phyloP scores from a whole-genome alignment of 257 asterid genomes.

The Leonotis leonurus region DNA sequence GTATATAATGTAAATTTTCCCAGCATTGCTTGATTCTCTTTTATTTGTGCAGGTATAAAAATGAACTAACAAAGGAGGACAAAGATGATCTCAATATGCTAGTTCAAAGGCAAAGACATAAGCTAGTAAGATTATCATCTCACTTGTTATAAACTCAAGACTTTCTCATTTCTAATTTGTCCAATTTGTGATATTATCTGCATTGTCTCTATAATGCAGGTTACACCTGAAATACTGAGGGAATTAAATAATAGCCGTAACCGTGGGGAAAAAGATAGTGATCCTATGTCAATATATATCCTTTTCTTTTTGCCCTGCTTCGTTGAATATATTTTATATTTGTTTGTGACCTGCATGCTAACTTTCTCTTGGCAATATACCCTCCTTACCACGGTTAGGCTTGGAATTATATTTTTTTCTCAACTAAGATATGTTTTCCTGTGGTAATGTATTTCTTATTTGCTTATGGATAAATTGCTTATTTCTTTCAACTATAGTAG shows the following conservation, averaged over 20 bases:
- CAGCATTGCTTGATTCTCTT: neutral
- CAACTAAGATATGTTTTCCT: neutral
- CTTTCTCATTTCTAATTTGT: neutral
- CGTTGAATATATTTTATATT: neutral
- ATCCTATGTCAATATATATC: conserved; percentile 74
- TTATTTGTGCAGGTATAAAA: conserved; percentile 56
- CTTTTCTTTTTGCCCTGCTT: conserved; percentile 30
- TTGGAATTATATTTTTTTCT: neutral
- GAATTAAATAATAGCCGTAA: conserved; percentile 80
- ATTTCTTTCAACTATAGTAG: neutral
- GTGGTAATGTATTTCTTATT: neutral
- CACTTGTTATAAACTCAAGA: neutral
- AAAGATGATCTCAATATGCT: conserved; percentile 53
- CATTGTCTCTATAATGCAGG: conserved; percentile 40
- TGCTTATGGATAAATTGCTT: neutral
- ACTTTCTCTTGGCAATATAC: neutral
- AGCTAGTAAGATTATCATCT: conserved; percentile 46
- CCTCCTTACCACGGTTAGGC: neutral
- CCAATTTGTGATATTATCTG: neutral
- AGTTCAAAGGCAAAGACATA: conserved; percentile 70
- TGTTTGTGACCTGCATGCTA: conserved; percentile 6
- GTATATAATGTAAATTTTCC: neutral
- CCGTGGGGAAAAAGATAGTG: conserved; percentile 89
- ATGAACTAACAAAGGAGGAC: conserved; percentile 79
- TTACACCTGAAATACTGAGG: conserved; percentile 85